These are phyloP conservation scores for Aspergillus wentii DNA, from an alignment of 495 filamentous ascomycete species.

Conservation along the genomic window DNA sequence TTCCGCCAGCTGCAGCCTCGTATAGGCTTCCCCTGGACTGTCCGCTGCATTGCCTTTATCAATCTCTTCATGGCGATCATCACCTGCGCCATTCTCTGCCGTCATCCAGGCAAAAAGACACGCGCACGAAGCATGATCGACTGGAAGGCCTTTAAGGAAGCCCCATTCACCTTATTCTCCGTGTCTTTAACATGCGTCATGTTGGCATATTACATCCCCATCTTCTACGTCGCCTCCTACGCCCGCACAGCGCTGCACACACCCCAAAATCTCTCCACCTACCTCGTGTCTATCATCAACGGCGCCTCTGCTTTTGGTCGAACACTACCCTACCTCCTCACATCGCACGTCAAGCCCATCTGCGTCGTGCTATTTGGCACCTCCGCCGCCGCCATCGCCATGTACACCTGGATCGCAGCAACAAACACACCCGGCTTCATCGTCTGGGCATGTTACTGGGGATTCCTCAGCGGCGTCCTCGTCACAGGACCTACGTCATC, in stretches of 20 bases:
- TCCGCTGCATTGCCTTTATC: slow-evolving; percentile 49
- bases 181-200: slow-evolving; percentile 29
- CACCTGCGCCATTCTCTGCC: slow-evolving; percentile 30
- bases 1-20: slow-evolving; percentile 42
- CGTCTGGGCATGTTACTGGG: slow-evolving; percentile 34
- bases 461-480: slow-evolving; percentile 33
- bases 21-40: slow-evolving; percentile 51
- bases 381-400: slow-evolving; percentile 20
- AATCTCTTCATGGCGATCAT: slow-evolving; percentile 36
- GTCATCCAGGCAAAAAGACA: slow-evolving; percentile 15
- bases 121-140: slow-evolving; percentile 30
- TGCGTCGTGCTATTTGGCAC: slow-evolving; percentile 24
- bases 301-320: slow-evolving; percentile 41
- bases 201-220: slow-evolving; percentile 36
- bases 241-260: slow-evolving; percentile 12
- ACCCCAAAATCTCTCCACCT: slow-evolving; percentile 28
- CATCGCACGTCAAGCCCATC: slow-evolving; percentile 31
- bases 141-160: slow-evolving; percentile 26
- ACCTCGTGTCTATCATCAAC: slow-evolving; percentile 44
- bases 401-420: slow-evolving; percentile 31
- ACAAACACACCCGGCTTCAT: slow-evolving; percentile 27
- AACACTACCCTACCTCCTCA: slow-evolving; percentile 34
- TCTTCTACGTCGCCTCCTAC: slow-evolving; percentile 37
- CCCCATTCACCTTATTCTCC: slow-evolving; percentile 29
- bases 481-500: slow-evolving; percentile 20